Percentiles rank a stretch among this genome's conserved stretches.
phyloP scores from a whole-genome alignment of 768 basidiomycete species.

The Piloderma croceum region DNA sequence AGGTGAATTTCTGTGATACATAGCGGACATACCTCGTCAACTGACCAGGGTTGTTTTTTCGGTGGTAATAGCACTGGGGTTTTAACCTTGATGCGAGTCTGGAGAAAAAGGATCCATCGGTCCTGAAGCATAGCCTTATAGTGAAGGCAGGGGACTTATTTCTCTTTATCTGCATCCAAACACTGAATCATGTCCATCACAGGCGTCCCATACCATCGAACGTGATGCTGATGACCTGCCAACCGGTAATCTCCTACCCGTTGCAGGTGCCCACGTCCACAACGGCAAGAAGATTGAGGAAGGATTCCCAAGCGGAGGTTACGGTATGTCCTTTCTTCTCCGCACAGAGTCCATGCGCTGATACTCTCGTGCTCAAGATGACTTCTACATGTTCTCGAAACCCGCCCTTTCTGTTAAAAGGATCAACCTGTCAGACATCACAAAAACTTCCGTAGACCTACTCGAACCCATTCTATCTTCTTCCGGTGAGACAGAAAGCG shows the following conservation, averaged over 20 bases:
- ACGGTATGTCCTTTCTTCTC: slow-evolving; percentile 39
- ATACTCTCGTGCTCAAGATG: slow-evolving; percentile 35
- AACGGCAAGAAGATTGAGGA: slow-evolving; percentile 50
- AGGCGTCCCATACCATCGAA: slow-evolving; percentile 54
- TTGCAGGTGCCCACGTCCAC: slow-evolving; percentile 45
- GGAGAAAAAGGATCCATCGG: slow-evolving; percentile 34
- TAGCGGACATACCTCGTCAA: slow-evolving; percentile 4
- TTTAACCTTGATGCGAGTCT: slow-evolving; percentile 76
- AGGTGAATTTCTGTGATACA: slow-evolving; percentile 41
- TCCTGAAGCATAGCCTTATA: slow-evolving; percentile 49
- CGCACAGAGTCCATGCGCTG: not conserved
- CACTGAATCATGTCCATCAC: too few relatives aligned
- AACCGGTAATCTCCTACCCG: slow-evolving; percentile 45
- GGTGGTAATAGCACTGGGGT: slow-evolving; percentile 60
- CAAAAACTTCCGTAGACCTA: slow-evolving; percentile 40
- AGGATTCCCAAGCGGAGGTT: slow-evolving; percentile 50
- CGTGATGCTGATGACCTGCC: slow-evolving; percentile 45
- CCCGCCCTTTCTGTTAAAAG: slow-evolving; percentile 41
- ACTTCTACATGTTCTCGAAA: slow-evolving; percentile 55
- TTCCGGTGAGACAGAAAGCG: slow-evolving; percentile 34
- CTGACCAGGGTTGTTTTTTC: slow-evolving; percentile 1
- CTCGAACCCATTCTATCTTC: slow-evolving; percentile 35
- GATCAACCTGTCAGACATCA: slow-evolving; percentile 38
- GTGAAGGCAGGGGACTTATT: too few relatives aligned
- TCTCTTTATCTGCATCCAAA: too few relatives aligned